Percentiles rank a stretch among this genome's conserved stretches.
Conservation (phyloP, 371 early-diverging fungal species). For the Mucor piriformis region DNA sequence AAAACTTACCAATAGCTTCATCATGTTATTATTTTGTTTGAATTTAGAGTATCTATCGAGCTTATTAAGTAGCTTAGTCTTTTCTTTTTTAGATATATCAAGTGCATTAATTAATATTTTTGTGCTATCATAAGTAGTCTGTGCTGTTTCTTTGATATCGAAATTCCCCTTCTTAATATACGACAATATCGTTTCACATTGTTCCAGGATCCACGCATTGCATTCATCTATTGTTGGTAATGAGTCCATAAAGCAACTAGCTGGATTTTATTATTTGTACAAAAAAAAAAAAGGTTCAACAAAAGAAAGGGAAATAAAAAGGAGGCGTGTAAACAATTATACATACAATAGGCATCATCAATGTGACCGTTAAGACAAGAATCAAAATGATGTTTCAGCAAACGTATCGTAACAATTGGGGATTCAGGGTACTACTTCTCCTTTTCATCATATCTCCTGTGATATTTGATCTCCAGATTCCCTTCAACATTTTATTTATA, state of each 20-base stretch:
- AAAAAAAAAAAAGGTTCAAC: not conserved
- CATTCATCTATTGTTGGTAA: slow-evolving; percentile 16
- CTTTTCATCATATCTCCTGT: too few relatives aligned
- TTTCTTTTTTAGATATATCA: slow-evolving; percentile 11
- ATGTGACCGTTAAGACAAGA: too few relatives aligned
- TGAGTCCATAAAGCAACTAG: slow-evolving; percentile 5
- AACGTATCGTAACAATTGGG: too few relatives aligned
- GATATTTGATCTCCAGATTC: too few relatives aligned
- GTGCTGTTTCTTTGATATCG: slow-evolving; percentile 3
- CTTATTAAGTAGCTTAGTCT: slow-evolving; percentile 2
- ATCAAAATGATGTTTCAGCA: too few relatives aligned
- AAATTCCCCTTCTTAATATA: slow-evolving; percentile 8
- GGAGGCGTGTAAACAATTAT: not conserved
- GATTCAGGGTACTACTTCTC: too few relatives aligned
- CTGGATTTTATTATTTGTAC: slow-evolving; percentile 1
- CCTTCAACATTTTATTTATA: too few relatives aligned
- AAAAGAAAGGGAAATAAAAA: slow-evolving; percentile 4
- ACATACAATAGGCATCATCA: too few relatives aligned
- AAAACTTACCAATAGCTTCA: slow-evolving; percentile 5
- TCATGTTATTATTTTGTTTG: slow-evolving; percentile 7
- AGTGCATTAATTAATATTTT: slow-evolving; percentile 11
- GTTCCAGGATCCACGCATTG: slow-evolving; percentile 15
- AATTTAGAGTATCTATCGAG: slow-evolving; percentile 6
- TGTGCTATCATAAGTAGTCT: slow-evolving; percentile 8
- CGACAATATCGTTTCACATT: slow-evolving; percentile 9